Percentiles rank a stretch among this genome's conserved stretches.
Conservation (phyloP, 2,329 filamentous ascomycete species). For the Fusarium incarnatum region DNA sequence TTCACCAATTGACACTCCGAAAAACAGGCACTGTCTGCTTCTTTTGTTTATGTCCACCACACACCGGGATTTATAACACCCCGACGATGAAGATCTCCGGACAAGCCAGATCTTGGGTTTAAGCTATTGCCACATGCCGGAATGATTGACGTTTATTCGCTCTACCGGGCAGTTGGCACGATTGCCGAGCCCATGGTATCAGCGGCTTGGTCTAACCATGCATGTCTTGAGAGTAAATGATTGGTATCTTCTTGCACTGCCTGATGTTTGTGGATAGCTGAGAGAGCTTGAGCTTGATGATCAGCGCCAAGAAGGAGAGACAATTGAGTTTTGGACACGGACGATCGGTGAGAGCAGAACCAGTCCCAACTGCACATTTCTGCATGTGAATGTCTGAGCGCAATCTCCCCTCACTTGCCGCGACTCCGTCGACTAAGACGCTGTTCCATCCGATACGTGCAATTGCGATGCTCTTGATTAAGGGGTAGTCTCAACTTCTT, state of each 20-base stretch:
- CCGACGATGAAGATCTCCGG: not conserved
- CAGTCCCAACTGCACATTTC: not conserved
- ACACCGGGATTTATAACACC: too few relatives aligned
- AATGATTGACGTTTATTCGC: not conserved
- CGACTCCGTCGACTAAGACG: too few relatives aligned
- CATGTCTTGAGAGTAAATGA: not conserved
- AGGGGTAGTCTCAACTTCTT: not conserved
- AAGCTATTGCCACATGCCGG: not conserved
- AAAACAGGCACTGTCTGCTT: not conserved
- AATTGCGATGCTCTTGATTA: rapidly evolving
- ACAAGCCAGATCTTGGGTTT: not conserved
- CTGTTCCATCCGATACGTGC: not conserved
- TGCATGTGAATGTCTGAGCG: not conserved
- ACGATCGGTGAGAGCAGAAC: not conserved
- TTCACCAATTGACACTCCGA: not conserved
- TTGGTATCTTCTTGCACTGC: not conserved
- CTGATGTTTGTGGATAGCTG: not conserved
- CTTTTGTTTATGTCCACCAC: not conserved
- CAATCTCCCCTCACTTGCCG: not conserved
- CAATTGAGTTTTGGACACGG: not conserved
- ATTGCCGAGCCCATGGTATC: not conserved
- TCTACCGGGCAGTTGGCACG: not conserved
- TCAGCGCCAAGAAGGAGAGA: not conserved
- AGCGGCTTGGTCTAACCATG: not conserved
- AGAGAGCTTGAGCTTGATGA: not conserved